Conservation (phyloP, 805 yeast species). For the Candida maris region DNA sequence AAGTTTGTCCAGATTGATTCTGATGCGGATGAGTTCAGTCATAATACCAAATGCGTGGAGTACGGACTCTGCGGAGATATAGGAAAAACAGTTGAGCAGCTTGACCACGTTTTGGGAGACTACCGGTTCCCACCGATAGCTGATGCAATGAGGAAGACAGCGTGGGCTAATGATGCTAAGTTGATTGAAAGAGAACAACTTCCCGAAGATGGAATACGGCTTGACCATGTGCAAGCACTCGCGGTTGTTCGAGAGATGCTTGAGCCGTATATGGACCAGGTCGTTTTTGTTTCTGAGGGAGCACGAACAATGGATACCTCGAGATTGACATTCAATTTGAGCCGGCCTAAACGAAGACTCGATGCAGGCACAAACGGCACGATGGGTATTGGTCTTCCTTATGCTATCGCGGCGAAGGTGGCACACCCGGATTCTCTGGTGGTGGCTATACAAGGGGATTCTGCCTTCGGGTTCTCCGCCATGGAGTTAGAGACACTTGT, state of each 20-base stretch:
- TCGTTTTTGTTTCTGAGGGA: constrained; percentile 60
- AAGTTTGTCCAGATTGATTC: constrained; percentile 57
- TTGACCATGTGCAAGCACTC: constrained; percentile 55
- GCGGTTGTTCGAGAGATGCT: constrained; percentile 42
- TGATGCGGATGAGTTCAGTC: constrained; percentile 45
- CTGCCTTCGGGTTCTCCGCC: constrained; percentile 74
- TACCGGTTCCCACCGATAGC: constrained; percentile 30
- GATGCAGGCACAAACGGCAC: constrained; percentile 79
- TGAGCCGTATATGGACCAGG: constrained; percentile 25
- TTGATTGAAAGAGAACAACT: constrained; percentile 34
- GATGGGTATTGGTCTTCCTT: constrained; percentile 73
- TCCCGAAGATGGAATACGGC: constrained; percentile 14
- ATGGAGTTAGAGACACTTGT: constrained; percentile 71
- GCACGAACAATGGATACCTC: constrained; percentile 77
- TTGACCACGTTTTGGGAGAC: constrained; percentile 26
- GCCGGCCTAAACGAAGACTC: constrained; percentile 48
- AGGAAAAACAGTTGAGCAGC: constrained; percentile 35
- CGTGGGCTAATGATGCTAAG: constrained; percentile 29
- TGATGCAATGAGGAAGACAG: constrained; percentile 23
- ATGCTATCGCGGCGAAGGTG: constrained; percentile 58
- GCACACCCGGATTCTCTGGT: constrained; percentile 43
- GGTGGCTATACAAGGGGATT: constrained; percentile 67
- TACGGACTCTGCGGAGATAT: constrained; percentile 44
- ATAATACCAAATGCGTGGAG: constrained; percentile 7
- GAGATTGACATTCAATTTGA: constrained; percentile 54